Base-by-base conservation (phyloP, 148 eudicot genomes). In the Oxyria digyna region DNA sequence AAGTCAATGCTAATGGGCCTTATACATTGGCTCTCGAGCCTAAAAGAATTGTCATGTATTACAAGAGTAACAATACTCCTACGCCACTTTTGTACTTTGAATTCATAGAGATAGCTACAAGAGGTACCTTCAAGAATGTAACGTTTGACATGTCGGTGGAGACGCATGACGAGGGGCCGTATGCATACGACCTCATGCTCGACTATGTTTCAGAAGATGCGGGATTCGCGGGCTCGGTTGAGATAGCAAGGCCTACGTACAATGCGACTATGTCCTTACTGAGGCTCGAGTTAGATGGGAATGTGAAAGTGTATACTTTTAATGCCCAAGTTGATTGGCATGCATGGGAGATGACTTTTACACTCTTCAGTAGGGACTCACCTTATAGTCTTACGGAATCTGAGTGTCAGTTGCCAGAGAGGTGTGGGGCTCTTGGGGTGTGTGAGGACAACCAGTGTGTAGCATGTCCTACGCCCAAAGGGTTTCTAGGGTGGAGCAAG, bases 401-500 rank as follows among this genome's bases (percentile, higher is more conserved):
- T 0, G 78, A 85, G 71, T 84, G 89, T 52, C 86, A 83, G 12
- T 48, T 88, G 33, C 89, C 89, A 0, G 77, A 71, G 46, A 67
- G 75, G 55, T 81, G 89, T 29, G 85, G 87, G 15, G 50, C 71
- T 2, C 85, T 85, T 26, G 92, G 89, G 64, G 62, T 85, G 10
- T 87, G 93, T 40, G 85, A 83, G 73, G 84, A 81, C 10, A 69
- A 57, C 74, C 87, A 87, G 27, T 85, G 89, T 26, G 86, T 87
- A 27, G 89, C 82, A 12, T 88, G 94, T 63, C 89, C 88, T 13
- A 74, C 79, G 21, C 74, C 85, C 0, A 81, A 67, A 55, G 84
- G 90, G 71, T 66, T 82, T 24, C n/a, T 83, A 62, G 87, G 90
- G 3, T 88, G 85, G 88, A 82, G 79, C 77, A 79, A 84, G 72